phyloP scores from a whole-genome alignment of 306 rosid species.

The Castanea sativa region DNA sequence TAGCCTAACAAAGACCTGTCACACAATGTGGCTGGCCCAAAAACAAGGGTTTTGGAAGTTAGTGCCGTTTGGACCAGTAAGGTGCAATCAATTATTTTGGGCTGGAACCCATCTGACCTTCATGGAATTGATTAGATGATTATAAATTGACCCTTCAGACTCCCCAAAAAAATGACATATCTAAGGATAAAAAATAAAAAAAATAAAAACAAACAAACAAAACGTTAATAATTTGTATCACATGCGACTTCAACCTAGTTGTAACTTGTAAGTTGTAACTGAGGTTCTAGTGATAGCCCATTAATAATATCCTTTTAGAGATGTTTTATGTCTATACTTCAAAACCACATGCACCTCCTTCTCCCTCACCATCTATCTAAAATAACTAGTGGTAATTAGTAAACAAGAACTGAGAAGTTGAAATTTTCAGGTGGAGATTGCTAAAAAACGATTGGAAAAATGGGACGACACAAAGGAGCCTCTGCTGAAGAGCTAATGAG shows the following conservation, averaged over 20 bases:
- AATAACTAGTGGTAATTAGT: not conserved
- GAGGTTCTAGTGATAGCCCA: too few relatives aligned
- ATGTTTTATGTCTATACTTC: too few relatives aligned
- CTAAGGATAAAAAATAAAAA: not conserved
- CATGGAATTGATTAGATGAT: not conserved
- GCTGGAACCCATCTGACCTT: not conserved
- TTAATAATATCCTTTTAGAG: too few relatives aligned
- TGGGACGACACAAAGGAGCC: slow-evolving; percentile 38
- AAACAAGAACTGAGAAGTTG: not conserved
- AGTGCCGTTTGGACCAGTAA: not conserved
- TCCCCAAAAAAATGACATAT: not conserved
- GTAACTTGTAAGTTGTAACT: not conserved
- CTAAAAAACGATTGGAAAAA: slow-evolving; percentile 40
- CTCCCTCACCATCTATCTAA: too few relatives aligned
- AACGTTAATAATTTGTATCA: not conserved
- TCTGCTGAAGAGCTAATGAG: not conserved
- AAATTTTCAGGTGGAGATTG: slow-evolving; percentile 38
- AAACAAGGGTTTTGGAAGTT: too few relatives aligned
- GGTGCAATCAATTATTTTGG: not conserved
- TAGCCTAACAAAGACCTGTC: too few relatives aligned
- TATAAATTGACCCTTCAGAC: not conserved
- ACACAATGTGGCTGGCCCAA: too few relatives aligned
- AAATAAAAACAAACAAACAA: not conserved
- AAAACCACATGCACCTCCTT: too few relatives aligned
- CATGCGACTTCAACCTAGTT: not conserved